Base-by-base conservation (phyloP, 371 early-diverging fungal species). In the Lichtheimia hyalospora region DNA sequence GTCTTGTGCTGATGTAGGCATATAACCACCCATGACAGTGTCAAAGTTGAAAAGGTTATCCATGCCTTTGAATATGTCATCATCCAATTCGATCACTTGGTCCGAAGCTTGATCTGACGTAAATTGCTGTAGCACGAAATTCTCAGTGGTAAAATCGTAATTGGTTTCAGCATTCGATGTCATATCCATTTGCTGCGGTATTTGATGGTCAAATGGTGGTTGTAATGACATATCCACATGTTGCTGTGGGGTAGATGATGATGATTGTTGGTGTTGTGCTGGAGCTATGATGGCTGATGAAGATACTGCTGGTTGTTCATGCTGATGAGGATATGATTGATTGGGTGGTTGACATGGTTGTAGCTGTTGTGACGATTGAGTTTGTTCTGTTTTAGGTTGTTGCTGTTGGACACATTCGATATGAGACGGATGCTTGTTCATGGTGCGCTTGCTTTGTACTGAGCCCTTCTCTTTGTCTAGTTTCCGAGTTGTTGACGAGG, bases 81-180 rank as follows among this genome's bases (percentile, higher is more conserved):
- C 75, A 34, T 74, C 66, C 27, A 80, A 28, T 53, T 74, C 68
- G 24, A 80, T 62, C 55, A 70, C 64, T 57, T 73, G 73, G 25
- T 76, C 66, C n/a, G 58, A 64, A 24, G 73, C 73, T 57, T 80
- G 81, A 34, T 80, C 81, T 52, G 81, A 77, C 2, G 77, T 77
- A 25, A 73, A 78, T 48, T 74, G 80, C 34, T 73, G 75, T 8
- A 72, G 20, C 10, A 64, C 61, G 49, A 69, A 75, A 49, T 72
- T 57, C 46, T 52, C 52, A 39, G 52, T 52, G 41, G 52, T 54
- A 34, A 34, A 34, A 8, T 34, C 34, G 10, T 34, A 34, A 34
- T 34, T 34, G 34, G 34, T 10, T 34, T 34, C 34, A 34, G 34
- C 10, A 34, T 34, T 34, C 10, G 34, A 34, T 34, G 5, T 16